phyloP scores from a whole-genome alignment of 2,329 filamentous ascomycete genomes.

The Phyllosticta capitalensis region DNA sequence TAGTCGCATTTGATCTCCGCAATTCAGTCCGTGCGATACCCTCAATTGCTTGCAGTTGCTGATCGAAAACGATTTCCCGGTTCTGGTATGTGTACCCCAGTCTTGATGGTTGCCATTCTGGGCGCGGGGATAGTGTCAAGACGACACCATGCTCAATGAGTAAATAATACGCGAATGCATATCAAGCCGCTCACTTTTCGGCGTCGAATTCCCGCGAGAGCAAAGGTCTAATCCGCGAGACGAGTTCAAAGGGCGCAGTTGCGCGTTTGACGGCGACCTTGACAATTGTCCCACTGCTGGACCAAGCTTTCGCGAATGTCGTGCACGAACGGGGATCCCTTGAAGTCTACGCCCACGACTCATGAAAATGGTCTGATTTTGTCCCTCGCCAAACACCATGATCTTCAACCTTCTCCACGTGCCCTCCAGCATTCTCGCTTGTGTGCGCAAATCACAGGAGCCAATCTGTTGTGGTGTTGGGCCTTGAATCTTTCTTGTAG shows the following conservation, averaged over 20 bases:
- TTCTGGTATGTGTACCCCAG: neutral
- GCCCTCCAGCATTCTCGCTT: neutral
- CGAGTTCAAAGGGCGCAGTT: neutral
- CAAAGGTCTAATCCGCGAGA: neutral
- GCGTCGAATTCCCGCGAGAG: neutral
- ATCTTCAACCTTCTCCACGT: neutral
- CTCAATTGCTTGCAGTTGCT: neutral
- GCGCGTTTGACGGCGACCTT: neutral
- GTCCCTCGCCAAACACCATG: neutral
- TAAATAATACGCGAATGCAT: neutral
- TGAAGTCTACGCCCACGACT: neutral
- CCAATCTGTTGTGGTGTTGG: neutral
- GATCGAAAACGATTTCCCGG: neutral
- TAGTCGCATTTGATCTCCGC: neutral
- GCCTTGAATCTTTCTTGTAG: neutral
- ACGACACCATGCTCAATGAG: neutral
- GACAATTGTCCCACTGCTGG: neutral
- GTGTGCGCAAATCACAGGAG: neutral
- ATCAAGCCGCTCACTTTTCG: neutral
- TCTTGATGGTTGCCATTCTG: neutral
- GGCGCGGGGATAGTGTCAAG: neutral
- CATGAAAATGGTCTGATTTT: slow-evolving; percentile 8
- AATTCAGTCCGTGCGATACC: neutral
- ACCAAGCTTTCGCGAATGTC: neutral
- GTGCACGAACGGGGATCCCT: neutral